Evolutionary conservation across 768 basidiomycete genomes (phyloP).

Genomic region (Tulasnella sp.): DNA sequence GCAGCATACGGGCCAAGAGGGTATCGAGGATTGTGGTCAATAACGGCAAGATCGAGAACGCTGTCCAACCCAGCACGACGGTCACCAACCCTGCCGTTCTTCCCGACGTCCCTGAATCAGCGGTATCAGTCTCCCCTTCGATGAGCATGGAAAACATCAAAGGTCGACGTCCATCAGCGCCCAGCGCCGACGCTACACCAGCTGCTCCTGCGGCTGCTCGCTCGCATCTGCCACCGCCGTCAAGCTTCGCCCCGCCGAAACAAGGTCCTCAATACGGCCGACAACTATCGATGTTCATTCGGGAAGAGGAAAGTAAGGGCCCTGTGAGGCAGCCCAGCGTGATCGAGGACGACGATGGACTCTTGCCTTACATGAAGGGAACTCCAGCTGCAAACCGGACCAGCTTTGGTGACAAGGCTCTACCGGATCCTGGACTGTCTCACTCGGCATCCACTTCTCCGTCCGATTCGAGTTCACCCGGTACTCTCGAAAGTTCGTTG

Average conservation of each 20-base stretch:
- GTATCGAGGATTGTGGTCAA: conserved; percentile 9
- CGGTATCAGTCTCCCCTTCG: too few relatives aligned
- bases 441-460: not conserved
- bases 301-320: not conserved
- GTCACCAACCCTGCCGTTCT: not conserved
- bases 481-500: not conserved
- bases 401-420: not conserved
- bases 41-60: not conserved
- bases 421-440: not conserved
- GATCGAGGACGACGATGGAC: not conserved
- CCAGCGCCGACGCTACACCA: too few relatives aligned
- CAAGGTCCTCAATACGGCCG: not conserved
- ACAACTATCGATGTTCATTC: conserved; percentile 2
- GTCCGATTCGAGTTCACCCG: conserved; percentile 10
- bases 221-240: not conserved
- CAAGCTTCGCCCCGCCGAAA: not conserved
- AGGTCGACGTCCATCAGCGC: too few relatives aligned
- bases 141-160: too few relatives aligned
- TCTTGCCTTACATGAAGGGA: conserved; percentile 21
- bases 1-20: conserved; percentile 6
- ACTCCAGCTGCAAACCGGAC: conserved; percentile 1
- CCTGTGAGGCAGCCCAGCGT: not conserved
- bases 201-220: too few relatives aligned
- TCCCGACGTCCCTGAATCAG: not conserved
- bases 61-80: not conserved